A percentile compares a stretch with the other conserved stretches of the same genome.
Conservation (phyloP, 83 land plant species). For the Thuja plicata region DNA sequence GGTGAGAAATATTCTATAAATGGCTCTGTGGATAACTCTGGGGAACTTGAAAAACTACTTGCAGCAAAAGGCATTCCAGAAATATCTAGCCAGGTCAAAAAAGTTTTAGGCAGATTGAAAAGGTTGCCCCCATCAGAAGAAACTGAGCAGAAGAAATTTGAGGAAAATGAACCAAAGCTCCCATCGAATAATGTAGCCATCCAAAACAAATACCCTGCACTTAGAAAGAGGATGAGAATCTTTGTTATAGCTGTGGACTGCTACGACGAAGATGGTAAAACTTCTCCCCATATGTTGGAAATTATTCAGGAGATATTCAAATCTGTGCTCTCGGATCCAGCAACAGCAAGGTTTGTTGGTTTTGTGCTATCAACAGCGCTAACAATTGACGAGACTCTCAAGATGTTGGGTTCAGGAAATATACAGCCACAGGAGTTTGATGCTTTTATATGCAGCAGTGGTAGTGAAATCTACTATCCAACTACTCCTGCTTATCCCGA, state of each 20-base stretch:
- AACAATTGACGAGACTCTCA: conserved; percentile 51
- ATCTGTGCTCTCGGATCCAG: conserved; percentile 37
- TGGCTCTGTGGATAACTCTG: conserved; percentile 35
- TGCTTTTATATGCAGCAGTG: conserved; percentile 89
- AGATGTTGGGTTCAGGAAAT: conserved; percentile 49
- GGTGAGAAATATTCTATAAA: conserved; percentile 60
- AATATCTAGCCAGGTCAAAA: conserved; percentile 53
- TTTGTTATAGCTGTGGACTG: conserved; percentile 76
- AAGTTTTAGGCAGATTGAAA: conserved; percentile 40
- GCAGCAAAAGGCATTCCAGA: conserved; percentile 26
- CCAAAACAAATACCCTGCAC: conserved; percentile 47
- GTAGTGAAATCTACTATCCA: conserved; percentile 85
- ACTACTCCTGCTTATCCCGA: conserved; percentile 34
- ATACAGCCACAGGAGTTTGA: conserved; percentile 69
- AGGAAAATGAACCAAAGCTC: conserved; percentile 14
- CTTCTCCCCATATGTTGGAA: conserved; percentile 56
- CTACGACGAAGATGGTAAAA: conserved; percentile 53
- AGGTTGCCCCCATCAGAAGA: conserved; percentile 27
- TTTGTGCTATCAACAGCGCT: conserved; percentile 77
- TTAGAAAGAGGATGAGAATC: conserved; percentile 52
- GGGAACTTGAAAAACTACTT: conserved; percentile 23
- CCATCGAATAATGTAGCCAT: conserved; percentile 5
- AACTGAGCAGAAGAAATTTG: conserved; percentile 9
- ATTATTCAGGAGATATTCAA: conserved; percentile 46
- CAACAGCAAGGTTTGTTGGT: conserved; percentile 47